These are phyloP conservation scores for Trematosphaeria pertusa DNA, from an alignment of 2,329 filamentous ascomycete species.

Conservation along the genomic window DNA sequence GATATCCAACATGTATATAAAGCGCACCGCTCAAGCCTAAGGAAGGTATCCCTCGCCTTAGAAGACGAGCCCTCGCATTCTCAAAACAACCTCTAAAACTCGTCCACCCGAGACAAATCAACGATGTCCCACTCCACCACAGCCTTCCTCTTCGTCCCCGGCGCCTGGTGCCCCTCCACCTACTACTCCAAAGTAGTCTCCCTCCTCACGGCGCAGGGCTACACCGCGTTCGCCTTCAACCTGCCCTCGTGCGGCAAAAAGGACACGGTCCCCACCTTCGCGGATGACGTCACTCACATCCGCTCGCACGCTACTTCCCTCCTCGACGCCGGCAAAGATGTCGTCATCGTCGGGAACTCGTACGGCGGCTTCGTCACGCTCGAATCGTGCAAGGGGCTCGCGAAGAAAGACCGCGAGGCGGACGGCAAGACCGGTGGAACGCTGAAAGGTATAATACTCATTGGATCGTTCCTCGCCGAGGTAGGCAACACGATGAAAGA, in stretches of 20 bases:
- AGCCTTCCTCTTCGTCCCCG: conserved; percentile 21
- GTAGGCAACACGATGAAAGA: conserved; percentile 5
- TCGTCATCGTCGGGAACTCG: conserved; percentile 44
- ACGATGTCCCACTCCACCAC: conserved; percentile 8
- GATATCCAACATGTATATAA: no score
- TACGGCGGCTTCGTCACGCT: conserved; percentile 39
- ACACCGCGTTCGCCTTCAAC: conserved; percentile 10
- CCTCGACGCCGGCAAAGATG: conserved; percentile 34
- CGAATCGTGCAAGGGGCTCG: conserved; percentile 31
- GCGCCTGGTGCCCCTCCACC: conserved; percentile 12
- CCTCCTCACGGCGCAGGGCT: conserved; percentile 10
- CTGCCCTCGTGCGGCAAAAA: conserved; percentile 12
- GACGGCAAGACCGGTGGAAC: conserved; percentile 25
- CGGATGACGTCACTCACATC: conserved; percentile 34
- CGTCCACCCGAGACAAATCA: no score
- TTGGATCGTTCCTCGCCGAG: conserved; percentile 1
- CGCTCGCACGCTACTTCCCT: conserved; percentile 17
- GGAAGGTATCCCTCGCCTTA: no score
- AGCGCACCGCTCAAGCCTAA: no score
- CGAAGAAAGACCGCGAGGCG: conserved; percentile 21
- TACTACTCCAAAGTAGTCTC: conserved; percentile 15
- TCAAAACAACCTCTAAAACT: no score
- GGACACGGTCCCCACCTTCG: not conserved
- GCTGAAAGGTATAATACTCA: conserved; percentile 4
- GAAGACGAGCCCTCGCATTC: no score